These are phyloP conservation scores for Ceratopteris richardii DNA, from an alignment of 75 land plant species.

Conservation along the genomic window DNA sequence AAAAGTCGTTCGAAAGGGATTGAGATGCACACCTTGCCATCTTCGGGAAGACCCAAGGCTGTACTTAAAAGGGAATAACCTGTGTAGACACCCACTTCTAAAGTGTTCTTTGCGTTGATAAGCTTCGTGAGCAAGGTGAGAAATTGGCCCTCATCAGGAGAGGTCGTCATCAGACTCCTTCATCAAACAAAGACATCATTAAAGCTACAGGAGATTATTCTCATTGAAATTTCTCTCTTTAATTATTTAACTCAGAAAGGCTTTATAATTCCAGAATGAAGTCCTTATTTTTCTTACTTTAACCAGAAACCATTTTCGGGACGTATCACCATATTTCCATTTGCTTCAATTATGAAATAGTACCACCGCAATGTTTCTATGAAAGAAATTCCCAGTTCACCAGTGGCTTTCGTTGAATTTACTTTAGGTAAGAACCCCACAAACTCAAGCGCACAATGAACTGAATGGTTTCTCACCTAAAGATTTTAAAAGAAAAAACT, in stretches of 20 bases:
- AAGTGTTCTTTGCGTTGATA: slow-evolving; percentile 74
- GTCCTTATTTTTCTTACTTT: not conserved
- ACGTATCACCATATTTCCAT: no score
- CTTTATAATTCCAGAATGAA: no score
- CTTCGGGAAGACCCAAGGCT: slow-evolving; percentile 68
- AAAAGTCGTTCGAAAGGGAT: no score
- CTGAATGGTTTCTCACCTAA: no score
- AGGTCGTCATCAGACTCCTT: slow-evolving; percentile 67
- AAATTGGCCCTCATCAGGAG: slow-evolving; percentile 74
- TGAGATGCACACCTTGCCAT: slow-evolving; percentile 47
- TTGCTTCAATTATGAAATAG: no score
- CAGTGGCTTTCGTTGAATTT: no score
- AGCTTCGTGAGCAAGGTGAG: slow-evolving; percentile 62
- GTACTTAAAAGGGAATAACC: slow-evolving; percentile 78
- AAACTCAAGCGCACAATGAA: no score
- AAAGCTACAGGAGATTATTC: not conserved
- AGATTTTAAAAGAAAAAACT: no score
- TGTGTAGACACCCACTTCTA: slow-evolving; percentile 84
- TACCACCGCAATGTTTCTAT: no score
- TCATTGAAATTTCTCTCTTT: not conserved
- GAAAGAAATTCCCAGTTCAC: no score
- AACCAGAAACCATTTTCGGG: no score
- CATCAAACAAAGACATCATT: not conserved
- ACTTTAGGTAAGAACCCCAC: no score
- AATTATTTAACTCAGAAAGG: not conserved